Evolutionary conservation across 2,329 filamentous ascomycete genomes (phyloP), one percentile per base, ranked within the genome.

Genomic region (Trichoderma breve): DNA sequence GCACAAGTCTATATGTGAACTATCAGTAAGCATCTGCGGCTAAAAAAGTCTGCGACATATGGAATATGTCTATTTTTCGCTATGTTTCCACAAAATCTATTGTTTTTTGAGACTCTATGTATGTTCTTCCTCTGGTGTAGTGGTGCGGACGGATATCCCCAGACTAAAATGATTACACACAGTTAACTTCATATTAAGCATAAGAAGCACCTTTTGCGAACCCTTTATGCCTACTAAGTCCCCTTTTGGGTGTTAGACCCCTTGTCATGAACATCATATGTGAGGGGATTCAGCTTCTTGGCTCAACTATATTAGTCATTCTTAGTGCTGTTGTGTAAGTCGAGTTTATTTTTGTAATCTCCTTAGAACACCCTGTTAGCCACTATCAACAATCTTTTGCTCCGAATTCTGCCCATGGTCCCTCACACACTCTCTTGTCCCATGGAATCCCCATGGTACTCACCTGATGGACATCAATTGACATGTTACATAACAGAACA

Each of bases 141-240:
- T 43, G 3, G 7, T 43, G 18, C 7, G 1, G 3, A 43, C 39
- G 0, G 7, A 43, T 43, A 43, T 43, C 15, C 3, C 39, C 7
- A 43, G 39, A 1, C 15, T 2, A 43, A 18, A n/a, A 4, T n/a
- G 0, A 43, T 43, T 9, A 0, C 39, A 2, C 0, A 3, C 3
- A 43, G 15, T 43, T 18, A n/a, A 36, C 34, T 36, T 1, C 34
- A 3, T 36, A 43, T 43, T 4, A 43, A 43, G 1, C 3, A 18
- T 43, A n/a, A 43, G 15, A n/a, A n/a, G 39, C 1, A 9, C 39
- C 7, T 43, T 43, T 43, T 18, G 39, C 1, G 14, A 43, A 7
- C 39, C 18, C 18, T 43, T 43, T n/a, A 43, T 43, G 3, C 39
- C 39, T 43, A 9, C 1, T n/a, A 43, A 43, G 7, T 43, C 39